phyloP scores from a whole-genome alignment of 2,329 filamentous ascomycete genomes.

The Triangularia verruculosa region DNA sequence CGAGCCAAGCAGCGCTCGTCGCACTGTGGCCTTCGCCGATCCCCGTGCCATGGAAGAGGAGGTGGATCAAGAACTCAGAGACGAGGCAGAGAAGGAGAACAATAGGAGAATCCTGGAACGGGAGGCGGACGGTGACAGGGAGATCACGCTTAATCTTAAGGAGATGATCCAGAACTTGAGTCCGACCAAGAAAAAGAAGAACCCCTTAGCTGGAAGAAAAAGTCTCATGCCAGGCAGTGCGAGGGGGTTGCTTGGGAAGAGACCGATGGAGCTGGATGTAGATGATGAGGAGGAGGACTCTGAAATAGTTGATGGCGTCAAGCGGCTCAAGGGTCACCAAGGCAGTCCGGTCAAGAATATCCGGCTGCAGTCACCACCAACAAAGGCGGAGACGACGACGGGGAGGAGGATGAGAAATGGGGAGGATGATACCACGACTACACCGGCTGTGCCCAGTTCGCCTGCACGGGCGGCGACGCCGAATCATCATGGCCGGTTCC shows the following conservation, averaged over 20 bases:
- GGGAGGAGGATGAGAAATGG: slow-evolving; percentile 54
- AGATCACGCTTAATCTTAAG: slow-evolving; percentile 64
- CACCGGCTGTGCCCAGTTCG: slow-evolving; percentile 43
- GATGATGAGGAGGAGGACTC: slow-evolving; percentile 61
- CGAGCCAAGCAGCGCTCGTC: slow-evolving; percentile 34
- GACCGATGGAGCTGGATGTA: slow-evolving; percentile 65
- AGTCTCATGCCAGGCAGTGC: slow-evolving; percentile 75
- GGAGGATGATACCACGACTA: slow-evolving; percentile 35
- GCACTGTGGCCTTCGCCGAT: slow-evolving; percentile 62
- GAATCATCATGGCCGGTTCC: slow-evolving; percentile 53
- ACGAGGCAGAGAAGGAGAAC: slow-evolving; percentile 61
- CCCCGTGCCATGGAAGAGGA: slow-evolving; percentile 61
- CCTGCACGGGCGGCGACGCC: slow-evolving; percentile 50
- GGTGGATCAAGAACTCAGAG: slow-evolving; percentile 58
- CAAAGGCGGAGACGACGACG: slow-evolving; percentile 63
- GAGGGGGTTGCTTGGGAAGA: slow-evolving; percentile 69
- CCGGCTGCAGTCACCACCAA: slow-evolving; percentile 65
- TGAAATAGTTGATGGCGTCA: slow-evolving; percentile 59
- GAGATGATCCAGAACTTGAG: slow-evolving; percentile 77
- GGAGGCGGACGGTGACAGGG: slow-evolving; percentile 53
- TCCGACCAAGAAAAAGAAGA: slow-evolving; percentile 75
- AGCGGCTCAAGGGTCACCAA: slow-evolving; percentile 68
- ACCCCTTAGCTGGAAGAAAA: slow-evolving; percentile 63
- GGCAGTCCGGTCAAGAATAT: slow-evolving; percentile 76
- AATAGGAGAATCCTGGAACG: slow-evolving; percentile 54